phyloP scores from a whole-genome alignment of 306 rosid genomes.

The Hylodesmum podocarpum region DNA sequence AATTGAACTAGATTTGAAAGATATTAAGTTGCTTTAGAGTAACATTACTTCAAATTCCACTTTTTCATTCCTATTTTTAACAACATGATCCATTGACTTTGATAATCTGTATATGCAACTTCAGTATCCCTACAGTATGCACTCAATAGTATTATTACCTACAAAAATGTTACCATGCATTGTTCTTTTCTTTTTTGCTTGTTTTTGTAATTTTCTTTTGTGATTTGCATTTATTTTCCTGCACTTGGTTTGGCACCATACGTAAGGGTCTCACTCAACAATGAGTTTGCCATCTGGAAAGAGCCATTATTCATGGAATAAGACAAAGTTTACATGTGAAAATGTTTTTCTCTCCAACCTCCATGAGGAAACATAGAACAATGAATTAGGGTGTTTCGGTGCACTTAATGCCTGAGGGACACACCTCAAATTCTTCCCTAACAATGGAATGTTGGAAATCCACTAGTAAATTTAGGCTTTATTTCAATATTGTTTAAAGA shows the following conservation, averaged over 20 bases:
- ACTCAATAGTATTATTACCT: too few species aligned
- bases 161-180: background rate
- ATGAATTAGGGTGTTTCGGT: conserved; percentile 1
- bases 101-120: background rate
- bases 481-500: background rate
- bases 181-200: background rate
- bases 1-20: background rate
- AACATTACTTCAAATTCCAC: background rate
- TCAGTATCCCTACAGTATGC: background rate
- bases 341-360: conserved; percentile 9
- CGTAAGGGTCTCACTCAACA: conserved; percentile 12
- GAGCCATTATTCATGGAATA: conserved; percentile 22
- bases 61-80: background rate
- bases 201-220: background rate
- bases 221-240: background rate
- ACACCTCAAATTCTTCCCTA: background rate
- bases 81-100: background rate
- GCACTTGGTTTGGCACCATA: background rate
- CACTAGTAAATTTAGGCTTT: background rate
- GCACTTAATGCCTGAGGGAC: background rate
- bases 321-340: conserved; percentile 36
- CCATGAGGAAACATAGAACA: conserved; percentile 2
- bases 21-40: background rate
- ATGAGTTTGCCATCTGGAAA: conserved; percentile 25
- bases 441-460: background rate